A percentile compares a stretch with the other conserved stretches of the same genome.
Evolutionary conservation across 2,329 filamentous ascomycete genomes (phyloP).

Genomic region (Fusarium concolor): DNA sequence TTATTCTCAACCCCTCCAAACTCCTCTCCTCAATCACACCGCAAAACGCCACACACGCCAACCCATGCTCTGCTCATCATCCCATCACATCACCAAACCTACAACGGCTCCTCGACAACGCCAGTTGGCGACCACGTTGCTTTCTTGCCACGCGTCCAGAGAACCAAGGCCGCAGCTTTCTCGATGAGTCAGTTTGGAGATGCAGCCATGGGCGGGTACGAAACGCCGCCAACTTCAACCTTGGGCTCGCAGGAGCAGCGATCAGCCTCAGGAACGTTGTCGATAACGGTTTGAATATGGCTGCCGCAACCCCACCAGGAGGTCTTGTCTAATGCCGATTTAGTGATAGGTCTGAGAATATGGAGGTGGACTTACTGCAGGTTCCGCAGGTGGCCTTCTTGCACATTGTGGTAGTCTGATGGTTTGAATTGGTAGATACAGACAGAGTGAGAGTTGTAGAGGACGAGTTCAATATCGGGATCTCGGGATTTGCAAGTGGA

Average conservation of each 20-base stretch:
- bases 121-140: slow-evolving; percentile 47
- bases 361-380: slow-evolving; percentile 66
- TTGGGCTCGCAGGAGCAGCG: slow-evolving; percentile 75
- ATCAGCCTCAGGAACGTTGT: slow-evolving; percentile 65
- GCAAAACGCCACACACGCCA: slow-evolving; percentile 11
- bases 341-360: not conserved
- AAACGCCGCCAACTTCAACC: slow-evolving; percentile 68
- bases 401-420: slow-evolving; percentile 64
- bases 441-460: not conserved
- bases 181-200: slow-evolving; percentile 55
- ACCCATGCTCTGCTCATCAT: not conserved
- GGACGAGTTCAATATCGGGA: slow-evolving; percentile 5
- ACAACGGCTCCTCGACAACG: slow-evolving; percentile 48
- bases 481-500: slow-evolving; percentile 11
- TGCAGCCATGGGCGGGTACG: slow-evolving; percentile 73
- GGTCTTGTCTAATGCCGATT: slow-evolving; percentile 37
- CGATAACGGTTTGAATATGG: slow-evolving; percentile 72
- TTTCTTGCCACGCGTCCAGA: slow-evolving; percentile 47
- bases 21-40: not conserved
- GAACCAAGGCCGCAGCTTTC: slow-evolving; percentile 45
- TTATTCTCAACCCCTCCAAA: not conserved
- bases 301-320: slow-evolving; percentile 74
- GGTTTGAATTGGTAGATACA: not conserved
- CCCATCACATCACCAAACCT: slow-evolving; percentile 9
- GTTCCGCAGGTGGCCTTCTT: slow-evolving; percentile 70